Evolutionary conservation across 1,284 basidiomycete genomes (phyloP).

Genomic region (Agaricales sp.): DNA sequence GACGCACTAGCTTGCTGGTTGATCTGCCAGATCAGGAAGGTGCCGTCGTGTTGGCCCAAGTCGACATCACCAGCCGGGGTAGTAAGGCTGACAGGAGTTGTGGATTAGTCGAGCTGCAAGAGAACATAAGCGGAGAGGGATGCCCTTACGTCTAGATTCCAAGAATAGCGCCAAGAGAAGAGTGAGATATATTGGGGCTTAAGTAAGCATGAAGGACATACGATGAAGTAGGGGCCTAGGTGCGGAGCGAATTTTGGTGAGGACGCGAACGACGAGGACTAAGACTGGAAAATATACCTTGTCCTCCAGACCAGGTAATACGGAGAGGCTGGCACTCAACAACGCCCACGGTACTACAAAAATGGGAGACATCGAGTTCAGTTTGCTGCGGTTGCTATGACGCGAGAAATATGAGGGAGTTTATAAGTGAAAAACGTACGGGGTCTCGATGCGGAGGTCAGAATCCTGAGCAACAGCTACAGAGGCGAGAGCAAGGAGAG

Average conservation of each 20-base stretch:
- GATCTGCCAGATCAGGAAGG: conserved; percentile 34
- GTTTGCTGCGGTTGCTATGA: conserved; percentile 7
- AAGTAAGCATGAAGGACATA: conserved; percentile 10
- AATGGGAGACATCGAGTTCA: conserved; percentile 7
- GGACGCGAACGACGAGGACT: conserved; percentile 4
- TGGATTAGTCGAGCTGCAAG: conserved; percentile 17
- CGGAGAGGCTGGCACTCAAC: conserved; percentile 41
- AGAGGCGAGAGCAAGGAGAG: conserved; percentile 27
- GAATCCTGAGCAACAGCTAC: conserved; percentile 30
- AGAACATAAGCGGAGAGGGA: neutral
- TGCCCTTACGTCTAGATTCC: neutral
- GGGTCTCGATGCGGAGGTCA: conserved; percentile 43
- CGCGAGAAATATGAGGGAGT: neutral
- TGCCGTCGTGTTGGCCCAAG: conserved; percentile 24
- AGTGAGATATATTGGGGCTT: neutral
- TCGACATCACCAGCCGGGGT: conserved; percentile 25
- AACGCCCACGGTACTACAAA: conserved; percentile 24
- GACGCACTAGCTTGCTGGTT: conserved; percentile 28
- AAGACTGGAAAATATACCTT: conserved; percentile 25
- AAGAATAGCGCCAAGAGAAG: neutral
- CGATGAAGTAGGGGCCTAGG: conserved; percentile 37
- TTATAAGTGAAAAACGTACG: conserved; percentile 29
- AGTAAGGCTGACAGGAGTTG: conserved; percentile 26
- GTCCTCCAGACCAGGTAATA: conserved; percentile 39
- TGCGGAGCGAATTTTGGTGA: conserved; percentile 4